phyloP scores from a whole-genome alignment of 176 grass and related monocot species.

The Triticum urartu region DNA sequence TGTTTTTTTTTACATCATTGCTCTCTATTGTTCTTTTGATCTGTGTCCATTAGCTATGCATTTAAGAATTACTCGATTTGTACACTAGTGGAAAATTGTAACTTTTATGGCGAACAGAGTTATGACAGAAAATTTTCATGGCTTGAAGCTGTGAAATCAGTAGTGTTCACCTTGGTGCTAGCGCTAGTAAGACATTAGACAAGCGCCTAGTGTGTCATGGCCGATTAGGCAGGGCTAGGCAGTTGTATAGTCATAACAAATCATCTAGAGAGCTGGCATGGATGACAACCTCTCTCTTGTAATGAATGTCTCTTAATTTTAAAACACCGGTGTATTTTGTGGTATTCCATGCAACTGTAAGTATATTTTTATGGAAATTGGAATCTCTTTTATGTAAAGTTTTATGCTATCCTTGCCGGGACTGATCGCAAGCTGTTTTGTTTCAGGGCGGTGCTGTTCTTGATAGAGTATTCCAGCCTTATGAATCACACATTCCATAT shows the following conservation, averaged over 20 bases:
- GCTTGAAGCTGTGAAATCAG: neutral
- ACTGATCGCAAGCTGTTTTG: conserved; percentile 34
- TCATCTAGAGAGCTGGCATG: neutral
- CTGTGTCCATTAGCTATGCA: neutral
- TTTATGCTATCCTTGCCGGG: conserved; percentile 14
- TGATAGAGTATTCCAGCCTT: conserved; percentile 80
- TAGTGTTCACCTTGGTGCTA: neutral
- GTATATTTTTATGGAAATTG: neutral
- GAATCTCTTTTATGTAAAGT: conserved; percentile 20
- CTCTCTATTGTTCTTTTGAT: conserved; percentile 12
- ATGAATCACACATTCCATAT: conserved; percentile 97
- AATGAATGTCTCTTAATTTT: neutral
- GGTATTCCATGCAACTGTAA: conserved; percentile 8
- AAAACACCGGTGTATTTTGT: neutral
- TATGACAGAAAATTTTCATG: neutral
- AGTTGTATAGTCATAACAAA: neutral
- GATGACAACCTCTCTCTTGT: conserved; percentile 17
- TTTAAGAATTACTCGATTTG: conserved; percentile 10
- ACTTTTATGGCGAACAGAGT: neutral
- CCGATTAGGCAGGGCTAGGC: neutral
- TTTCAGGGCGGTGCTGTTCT: conserved; percentile 77
- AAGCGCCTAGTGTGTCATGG: neutral
- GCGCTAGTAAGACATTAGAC: neutral
- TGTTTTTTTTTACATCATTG: neutral
- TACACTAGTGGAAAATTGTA: conserved; percentile 12